Evolutionary conservation across 2,329 filamentous ascomycete genomes (phyloP).

Genomic region (Myriosclerotinia scirpicola): DNA sequence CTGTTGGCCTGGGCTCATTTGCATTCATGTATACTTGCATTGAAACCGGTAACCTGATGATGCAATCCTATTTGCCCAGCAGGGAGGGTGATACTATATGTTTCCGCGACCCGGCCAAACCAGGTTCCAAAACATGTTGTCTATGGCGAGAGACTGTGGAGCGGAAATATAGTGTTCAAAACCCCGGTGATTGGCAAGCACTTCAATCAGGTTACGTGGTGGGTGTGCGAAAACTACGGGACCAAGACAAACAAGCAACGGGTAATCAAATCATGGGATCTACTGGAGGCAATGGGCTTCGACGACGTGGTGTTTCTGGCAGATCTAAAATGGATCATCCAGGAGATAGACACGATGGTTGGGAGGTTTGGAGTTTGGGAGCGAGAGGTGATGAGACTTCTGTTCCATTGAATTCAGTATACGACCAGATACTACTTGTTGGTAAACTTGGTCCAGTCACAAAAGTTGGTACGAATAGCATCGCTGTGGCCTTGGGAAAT

Average conservation of each 20-base stretch:
- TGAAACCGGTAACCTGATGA: conserved; percentile 60
- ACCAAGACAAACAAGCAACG: conserved; percentile 24
- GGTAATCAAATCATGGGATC: neutral
- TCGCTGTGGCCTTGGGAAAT: conserved; percentile 72
- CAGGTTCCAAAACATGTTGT: conserved; percentile 48
- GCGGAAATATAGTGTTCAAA: conserved; percentile 53
- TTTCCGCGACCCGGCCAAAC: conserved; percentile 49
- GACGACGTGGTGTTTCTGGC: conserved; percentile 28
- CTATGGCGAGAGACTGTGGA: conserved; percentile 54
- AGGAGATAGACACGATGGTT: conserved; percentile 40
- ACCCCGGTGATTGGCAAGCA: conserved; percentile 65
- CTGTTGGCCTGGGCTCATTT: conserved; percentile 59
- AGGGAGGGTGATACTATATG: conserved; percentile 57
- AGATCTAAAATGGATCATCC: neutral
- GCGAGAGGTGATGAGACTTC: conserved; percentile 43
- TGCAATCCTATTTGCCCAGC: conserved; percentile 61
- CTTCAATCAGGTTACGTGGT: conserved; percentile 60
- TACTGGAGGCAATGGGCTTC: conserved; percentile 24
- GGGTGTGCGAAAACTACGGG: conserved; percentile 56
- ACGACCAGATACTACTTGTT: conserved; percentile 58
- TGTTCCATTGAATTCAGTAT: conserved; percentile 24
- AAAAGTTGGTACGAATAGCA: conserved; percentile 60
- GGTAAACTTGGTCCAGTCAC: conserved; percentile 64
- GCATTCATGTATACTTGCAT: conserved; percentile 62
- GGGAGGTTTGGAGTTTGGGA: conserved; percentile 56